These are phyloP conservation scores for Trichosporon coremiiforme DNA, from an alignment of 1,284 basidiomycete species.

Conservation along the genomic window DNA sequence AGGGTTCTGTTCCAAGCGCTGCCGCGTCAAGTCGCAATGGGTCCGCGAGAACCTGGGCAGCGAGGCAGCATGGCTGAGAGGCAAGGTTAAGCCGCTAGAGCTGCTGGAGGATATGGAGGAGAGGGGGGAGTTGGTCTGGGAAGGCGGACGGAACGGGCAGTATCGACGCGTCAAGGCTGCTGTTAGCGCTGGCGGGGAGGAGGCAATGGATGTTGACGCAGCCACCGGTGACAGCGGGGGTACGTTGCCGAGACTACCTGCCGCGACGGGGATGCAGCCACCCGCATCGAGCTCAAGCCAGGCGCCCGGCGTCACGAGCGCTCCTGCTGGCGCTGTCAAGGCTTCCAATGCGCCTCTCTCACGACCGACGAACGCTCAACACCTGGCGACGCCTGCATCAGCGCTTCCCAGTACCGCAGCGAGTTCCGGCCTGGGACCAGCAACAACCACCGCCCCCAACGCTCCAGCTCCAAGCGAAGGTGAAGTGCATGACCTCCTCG, in stretches of 20 bases:
- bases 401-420: constrained; percentile 19
- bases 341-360: no score
- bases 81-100: constrained; percentile 27
- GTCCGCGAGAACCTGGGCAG: constrained; percentile 36
- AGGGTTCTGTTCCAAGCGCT: constrained; percentile 41
- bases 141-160: constrained; percentile 19
- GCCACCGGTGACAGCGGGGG: constrained; percentile 1
- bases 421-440: no score
- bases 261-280: no score
- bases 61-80: constrained; percentile 44
- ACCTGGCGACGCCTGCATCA: no score
- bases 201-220: background rate
- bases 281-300: no score
- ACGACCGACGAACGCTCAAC: no score
- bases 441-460: no score
- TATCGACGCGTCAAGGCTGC: background rate
- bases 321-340: no score
- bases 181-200: background rate
- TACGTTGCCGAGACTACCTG: constrained; percentile 8
- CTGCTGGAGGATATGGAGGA: constrained; percentile 44
- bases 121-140: constrained; percentile 30
- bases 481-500: background rate
- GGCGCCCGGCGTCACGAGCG: no score
- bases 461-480: background rate
- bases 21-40: constrained; percentile 37